Evolutionary conservation across 140 eudicot species (phyloP), one percentile per base, ranked within the genome.

Genomic region (Anethum foeniculum): DNA sequence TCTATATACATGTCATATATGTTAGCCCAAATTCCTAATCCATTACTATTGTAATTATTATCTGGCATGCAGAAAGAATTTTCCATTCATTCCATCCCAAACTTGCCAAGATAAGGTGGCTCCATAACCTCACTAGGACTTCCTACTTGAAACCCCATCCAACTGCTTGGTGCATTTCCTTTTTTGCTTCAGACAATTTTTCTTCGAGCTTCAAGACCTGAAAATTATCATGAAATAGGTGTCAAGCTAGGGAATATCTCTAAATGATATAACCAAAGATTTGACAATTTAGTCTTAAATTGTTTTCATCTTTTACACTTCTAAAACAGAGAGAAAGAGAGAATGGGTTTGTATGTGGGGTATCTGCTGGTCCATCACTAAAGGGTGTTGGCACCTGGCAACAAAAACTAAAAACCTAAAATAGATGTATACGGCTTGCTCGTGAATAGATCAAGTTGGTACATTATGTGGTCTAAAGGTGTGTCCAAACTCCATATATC

Each of bases 81-180:
- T 64, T 83, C 93, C 75, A 90, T 73, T 38, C 90, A 90, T 44
- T 90, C 92, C 90, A 88, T 92, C 32, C 90, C 95, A 83, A 92
- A 89, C 75, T 85, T 92, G 44, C 97, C 92, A 39, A 92, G 89
- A 77, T 85, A 87, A 30, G 90, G 88, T 49, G 96, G 90, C 72
- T 87, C 96, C 88, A 87, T 85, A 23, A 89, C 90, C 71, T 91
- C 98, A 79, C 93, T 86, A 2, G 98, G 93, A 83, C 96, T 92
- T 82, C 38, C 89, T 94, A 84, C 90, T 90, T 11, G 93, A 87
- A 46, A 82, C 81, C 69, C 89, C 94, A 60, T 88, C 96, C 0
- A 87, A 80, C 10, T 86, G 76, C 81, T 69, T 78, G 83, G 30
- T 89, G 88, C 19, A 89, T 89, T 78, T 89, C 93, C 86, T 83